A percentile compares a stretch with the other conserved stretches of the same genome.
Evolutionary conservation across 768 basidiomycete species (phyloP).

Genomic region (Glaciozyma martinii): DNA sequence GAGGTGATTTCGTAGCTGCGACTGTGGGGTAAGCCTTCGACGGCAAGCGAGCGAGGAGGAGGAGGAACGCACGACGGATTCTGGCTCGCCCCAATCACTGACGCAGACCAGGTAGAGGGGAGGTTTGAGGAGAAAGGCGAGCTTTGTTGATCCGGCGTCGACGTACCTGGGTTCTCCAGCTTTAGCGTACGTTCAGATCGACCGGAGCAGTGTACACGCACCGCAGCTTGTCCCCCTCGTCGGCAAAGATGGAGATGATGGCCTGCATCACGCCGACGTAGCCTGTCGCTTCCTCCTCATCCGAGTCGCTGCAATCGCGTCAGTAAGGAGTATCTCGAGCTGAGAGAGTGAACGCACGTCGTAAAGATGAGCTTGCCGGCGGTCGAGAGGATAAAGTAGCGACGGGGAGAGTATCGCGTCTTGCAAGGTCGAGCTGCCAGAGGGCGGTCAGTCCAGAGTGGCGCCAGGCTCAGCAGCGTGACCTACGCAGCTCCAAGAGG

Average conservation of each 20-base stretch:
- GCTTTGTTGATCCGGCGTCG: constrained; percentile 68
- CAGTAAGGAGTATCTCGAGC: neutral
- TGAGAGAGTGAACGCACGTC: constrained; percentile 53
- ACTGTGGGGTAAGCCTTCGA: no score
- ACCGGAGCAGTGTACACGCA: constrained; percentile 22
- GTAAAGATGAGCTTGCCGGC: constrained; percentile 97
- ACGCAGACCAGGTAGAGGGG: constrained; percentile 88
- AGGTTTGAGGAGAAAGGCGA: constrained; percentile 73
- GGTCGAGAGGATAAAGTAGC: constrained; percentile 87
- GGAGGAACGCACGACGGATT: constrained; percentile 67
- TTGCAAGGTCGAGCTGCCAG: neutral
- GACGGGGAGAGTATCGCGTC: constrained; percentile 39
- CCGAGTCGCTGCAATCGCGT: constrained; percentile 19
- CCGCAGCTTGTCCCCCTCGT: constrained; percentile 66
- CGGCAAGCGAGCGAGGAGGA: neutral
- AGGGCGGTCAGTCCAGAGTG: neutral
- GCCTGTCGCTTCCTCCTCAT: constrained; percentile 57
- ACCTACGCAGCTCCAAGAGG: neutral
- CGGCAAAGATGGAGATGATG: constrained; percentile 87
- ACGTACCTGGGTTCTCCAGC: constrained; percentile 50
- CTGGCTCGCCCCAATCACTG: constrained; percentile 91
- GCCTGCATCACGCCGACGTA: constrained; percentile 90
- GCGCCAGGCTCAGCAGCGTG: neutral
- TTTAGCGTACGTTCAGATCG: constrained; percentile 29
- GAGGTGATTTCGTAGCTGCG: constrained; percentile 80